Conservation (phyloP, 148 eudicot species). For the Cornus controversa region DNA sequence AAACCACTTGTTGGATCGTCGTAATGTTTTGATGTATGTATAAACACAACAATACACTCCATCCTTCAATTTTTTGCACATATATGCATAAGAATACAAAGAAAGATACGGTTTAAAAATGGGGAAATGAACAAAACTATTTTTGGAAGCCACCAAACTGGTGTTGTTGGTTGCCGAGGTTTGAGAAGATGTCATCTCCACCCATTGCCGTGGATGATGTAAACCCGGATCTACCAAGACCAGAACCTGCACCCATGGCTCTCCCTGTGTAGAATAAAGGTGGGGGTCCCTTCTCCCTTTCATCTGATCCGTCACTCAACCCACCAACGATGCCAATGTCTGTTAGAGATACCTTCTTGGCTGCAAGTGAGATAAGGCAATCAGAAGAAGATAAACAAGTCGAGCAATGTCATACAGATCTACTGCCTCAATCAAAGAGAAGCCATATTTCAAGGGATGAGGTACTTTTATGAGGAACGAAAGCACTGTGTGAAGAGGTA, state of each 20-base stretch:
- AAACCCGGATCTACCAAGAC: conserved; percentile 46
- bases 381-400: neutral
- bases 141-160: conserved; percentile 65
- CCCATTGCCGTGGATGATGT: conserved; percentile 36
- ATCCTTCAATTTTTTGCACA: too few species aligned
- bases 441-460: too few species aligned
- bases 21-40: too few species aligned
- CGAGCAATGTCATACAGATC: neutral
- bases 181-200: conserved; percentile 56
- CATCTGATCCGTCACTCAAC: conserved; percentile 60
- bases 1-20: too few species aligned
- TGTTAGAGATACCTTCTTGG: conserved; percentile 80
- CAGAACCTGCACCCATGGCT: conserved; percentile 56
- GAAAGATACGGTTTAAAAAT: neutral
- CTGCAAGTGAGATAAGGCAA: conserved; percentile 40
- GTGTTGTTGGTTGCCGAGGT: conserved; percentile 40
- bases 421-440: too few species aligned
- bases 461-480: neutral
- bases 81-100: too few species aligned
- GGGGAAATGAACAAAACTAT: conserved; percentile 21
- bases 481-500: too few species aligned
- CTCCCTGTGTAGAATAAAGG: conserved; percentile 64
- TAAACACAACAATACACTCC: too few species aligned
- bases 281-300: conserved; percentile 59
- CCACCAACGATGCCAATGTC: conserved; percentile 87